Percentiles rank a stretch among this genome's conserved stretches.
Evolutionary conservation across 805 yeast species (phyloP).

Genomic region (Kodamaea lidongshanica): DNA sequence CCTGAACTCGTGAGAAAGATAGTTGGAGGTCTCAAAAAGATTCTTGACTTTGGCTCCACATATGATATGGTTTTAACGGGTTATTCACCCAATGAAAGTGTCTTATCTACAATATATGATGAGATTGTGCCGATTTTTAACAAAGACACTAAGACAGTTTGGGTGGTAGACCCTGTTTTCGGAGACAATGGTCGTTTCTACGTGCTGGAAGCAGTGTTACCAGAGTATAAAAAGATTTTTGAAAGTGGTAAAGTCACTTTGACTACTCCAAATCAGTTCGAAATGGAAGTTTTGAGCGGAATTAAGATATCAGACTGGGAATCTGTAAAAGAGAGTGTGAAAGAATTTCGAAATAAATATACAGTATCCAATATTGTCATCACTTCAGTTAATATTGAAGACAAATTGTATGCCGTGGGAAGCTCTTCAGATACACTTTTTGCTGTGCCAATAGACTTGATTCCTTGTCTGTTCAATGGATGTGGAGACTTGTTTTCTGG

Average conservation of each 20-base stretch:
- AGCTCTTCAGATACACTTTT: conserved; percentile 15
- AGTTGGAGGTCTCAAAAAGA: conserved; percentile 48
- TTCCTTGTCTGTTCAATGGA: conserved; percentile 62
- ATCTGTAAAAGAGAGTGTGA: conserved; percentile 34
- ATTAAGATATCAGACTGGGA: conserved; percentile 32
- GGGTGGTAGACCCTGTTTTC: conserved; percentile 85
- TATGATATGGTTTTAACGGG: conserved; percentile 76
- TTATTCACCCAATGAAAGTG: conserved; percentile 61
- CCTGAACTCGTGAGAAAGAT: conserved; percentile 44
- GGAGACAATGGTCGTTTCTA: conserved; percentile 87
- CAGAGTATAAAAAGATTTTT: conserved; percentile 46
- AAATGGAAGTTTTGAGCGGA: conserved; percentile 55
- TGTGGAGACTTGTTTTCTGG: conserved; percentile 72
- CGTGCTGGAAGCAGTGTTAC: conserved; percentile 54
- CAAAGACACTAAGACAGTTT: conserved; percentile 25
- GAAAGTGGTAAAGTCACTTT: conserved; percentile 38
- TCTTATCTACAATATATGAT: conserved; percentile 44
- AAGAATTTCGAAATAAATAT: conserved; percentile 38
- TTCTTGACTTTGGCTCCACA: conserved; percentile 28
- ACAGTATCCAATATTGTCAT: conserved; percentile 49
- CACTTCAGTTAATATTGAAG: conserved; percentile 46
- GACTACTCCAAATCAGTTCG: conserved; percentile 72
- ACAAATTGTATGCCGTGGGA: conserved; percentile 38
- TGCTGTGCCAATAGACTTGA: conserved; percentile 38
- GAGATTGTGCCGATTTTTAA: conserved; percentile 30